phyloP scores from a whole-genome alignment of 2,329 filamentous ascomycete species.

The Dactylellina parvicollis region DNA sequence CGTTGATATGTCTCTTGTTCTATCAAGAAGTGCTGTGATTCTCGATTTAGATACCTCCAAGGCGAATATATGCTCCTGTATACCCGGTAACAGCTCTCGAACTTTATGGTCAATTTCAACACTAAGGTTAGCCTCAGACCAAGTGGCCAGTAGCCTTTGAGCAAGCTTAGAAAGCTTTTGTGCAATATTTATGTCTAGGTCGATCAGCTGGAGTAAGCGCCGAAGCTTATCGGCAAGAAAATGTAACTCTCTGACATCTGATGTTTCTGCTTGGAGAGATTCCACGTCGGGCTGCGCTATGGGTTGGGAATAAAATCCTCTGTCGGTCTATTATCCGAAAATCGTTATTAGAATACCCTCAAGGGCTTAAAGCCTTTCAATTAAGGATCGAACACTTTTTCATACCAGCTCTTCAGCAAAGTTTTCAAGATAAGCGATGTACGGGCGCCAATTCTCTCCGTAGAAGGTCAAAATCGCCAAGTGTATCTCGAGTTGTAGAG shows the following conservation, averaged over 20 bases:
- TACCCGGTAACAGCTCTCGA: background rate
- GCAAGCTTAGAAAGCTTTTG: conserved; percentile 4
- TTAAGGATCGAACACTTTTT: background rate
- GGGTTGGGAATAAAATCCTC: conserved; percentile 30
- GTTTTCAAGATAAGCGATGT: conserved; percentile 15
- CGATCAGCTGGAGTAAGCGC: conserved; percentile 7
- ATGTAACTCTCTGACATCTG: conserved; percentile 21
- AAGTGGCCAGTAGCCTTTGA: background rate
- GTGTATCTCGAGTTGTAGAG: conserved; percentile 24
- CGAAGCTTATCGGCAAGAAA: conserved; percentile 16
- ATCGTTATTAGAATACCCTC: too few relatives aligned
- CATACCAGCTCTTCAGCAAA: conserved; percentile 20
- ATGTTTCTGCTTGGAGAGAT: conserved; percentile 23
- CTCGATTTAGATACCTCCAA: conserved; percentile 11
- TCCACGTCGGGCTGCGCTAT: background rate
- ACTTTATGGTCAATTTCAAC: background rate
- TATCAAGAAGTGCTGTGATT: conserved; percentile 8
- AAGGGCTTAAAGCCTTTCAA: background rate
- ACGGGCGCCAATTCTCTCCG: conserved; percentile 14
- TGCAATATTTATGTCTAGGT: conserved; percentile 13
- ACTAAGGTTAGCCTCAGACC: background rate
- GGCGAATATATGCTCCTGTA: conserved; percentile 3
- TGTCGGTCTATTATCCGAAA: conserved; percentile 10
- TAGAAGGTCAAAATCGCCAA: background rate
- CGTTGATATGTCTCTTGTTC: conserved; percentile 14